Conservation (phyloP, 192 early-diverging fungal genomes). For the Coemansia sp. region DNA sequence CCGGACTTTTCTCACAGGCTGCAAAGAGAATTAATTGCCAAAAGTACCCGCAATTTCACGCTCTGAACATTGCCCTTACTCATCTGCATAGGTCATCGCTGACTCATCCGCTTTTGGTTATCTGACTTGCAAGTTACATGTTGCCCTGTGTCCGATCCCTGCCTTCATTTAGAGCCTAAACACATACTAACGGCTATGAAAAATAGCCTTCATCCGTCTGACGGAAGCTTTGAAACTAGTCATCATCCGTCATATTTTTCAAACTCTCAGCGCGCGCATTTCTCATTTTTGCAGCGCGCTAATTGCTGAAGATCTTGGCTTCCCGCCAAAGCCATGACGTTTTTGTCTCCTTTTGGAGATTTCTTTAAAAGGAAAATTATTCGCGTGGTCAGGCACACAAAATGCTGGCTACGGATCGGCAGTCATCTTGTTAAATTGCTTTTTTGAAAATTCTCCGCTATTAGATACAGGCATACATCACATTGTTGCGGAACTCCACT, state of each 20-base stretch:
- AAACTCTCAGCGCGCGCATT: not conserved
- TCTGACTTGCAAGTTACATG: not conserved
- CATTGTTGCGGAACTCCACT: not conserved
- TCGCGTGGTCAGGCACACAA: not conserved
- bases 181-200: not conserved
- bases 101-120: not conserved
- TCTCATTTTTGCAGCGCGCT: not conserved
- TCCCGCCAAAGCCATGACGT: not conserved
- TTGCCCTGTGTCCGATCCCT: not conserved
- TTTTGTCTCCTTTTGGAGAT: not conserved
- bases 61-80: not conserved
- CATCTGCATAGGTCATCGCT: not conserved
- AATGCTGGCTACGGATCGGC: not conserved
- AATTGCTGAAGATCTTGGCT: no score
- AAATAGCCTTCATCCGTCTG: not conserved
- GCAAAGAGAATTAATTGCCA: no score
- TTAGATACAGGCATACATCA: not conserved
- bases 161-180: slow-evolving; percentile 4
- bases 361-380: slow-evolving; percentile 1
- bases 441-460: slow-evolving; percentile 16
- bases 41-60: not conserved
- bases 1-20: not conserved
- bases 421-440: not conserved
- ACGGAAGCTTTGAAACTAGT: not conserved
- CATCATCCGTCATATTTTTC: not conserved